phyloP scores from a whole-genome alignment of 2,329 filamentous ascomycete species.

The Torrubiella hemipterigena region DNA sequence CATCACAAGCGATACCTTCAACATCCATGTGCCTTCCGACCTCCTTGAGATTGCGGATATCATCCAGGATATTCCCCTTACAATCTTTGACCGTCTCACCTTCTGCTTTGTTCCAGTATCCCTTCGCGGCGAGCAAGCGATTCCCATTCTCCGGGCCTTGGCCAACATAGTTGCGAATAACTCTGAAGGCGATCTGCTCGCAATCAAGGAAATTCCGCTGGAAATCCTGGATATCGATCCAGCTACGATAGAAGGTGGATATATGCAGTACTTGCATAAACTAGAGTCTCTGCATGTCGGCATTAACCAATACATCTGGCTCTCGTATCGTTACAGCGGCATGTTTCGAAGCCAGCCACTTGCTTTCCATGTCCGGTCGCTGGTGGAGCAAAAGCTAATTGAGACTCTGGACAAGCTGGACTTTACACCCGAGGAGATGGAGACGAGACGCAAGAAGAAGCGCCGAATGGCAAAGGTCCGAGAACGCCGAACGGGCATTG shows the following conservation, averaged over 20 bases:
- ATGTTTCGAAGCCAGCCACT: constrained; percentile 65
- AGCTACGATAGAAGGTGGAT: constrained; percentile 19
- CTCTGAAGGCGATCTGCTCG: constrained; percentile 54
- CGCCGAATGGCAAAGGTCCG: no score
- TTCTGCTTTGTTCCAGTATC: constrained; percentile 61
- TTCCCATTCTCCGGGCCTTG: constrained; percentile 45
- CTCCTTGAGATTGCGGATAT: constrained; percentile 57
- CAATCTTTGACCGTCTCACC: constrained; percentile 60
- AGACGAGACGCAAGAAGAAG: constrained; percentile 12
- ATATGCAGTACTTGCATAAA: constrained; percentile 46
- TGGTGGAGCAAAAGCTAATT: constrained; percentile 66
- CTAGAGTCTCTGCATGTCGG: constrained; percentile 73
- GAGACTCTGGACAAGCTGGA: constrained; percentile 35
- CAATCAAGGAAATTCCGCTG: constrained; percentile 58
- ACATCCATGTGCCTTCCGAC: constrained; percentile 46
- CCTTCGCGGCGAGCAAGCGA: constrained; percentile 35
- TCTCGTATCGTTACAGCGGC: constrained; percentile 78
- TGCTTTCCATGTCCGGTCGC: constrained; percentile 64
- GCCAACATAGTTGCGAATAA: constrained; percentile 60
- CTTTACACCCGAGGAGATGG: constrained; percentile 24
- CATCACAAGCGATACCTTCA: constrained; percentile 52
- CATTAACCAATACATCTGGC: constrained; percentile 81
- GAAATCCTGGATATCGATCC: constrained; percentile 59
- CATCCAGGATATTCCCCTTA: constrained; percentile 61
- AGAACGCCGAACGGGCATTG: no score